These are phyloP conservation scores for Aureobasidium sp. DNA, from an alignment of 2,329 filamentous ascomycete genomes.

Conservation along the genomic window DNA sequence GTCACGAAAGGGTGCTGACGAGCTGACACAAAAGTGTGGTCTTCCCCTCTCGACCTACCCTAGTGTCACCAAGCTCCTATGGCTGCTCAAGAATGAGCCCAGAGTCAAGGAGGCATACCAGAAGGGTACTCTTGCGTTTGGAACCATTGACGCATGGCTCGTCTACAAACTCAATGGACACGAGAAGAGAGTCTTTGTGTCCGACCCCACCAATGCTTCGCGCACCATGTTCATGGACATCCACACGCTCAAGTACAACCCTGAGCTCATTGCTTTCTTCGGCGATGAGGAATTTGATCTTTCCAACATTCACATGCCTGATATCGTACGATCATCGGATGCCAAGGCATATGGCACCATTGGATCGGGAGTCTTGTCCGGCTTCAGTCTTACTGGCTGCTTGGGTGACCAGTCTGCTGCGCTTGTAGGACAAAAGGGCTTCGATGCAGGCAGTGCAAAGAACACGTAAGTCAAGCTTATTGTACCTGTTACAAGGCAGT, in stretches of 20 bases:
- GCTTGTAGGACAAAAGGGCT: constrained; percentile 64
- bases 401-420: constrained; percentile 82
- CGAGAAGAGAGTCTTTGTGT: constrained; percentile 64
- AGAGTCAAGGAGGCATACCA: constrained; percentile 69
- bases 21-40: constrained; percentile 64
- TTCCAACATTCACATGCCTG: constrained; percentile 67
- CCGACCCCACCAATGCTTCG: constrained; percentile 81
- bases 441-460: constrained; percentile 74
- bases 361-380: constrained; percentile 57
- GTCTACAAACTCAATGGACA: constrained; percentile 78
- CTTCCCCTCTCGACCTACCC: constrained; percentile 84
- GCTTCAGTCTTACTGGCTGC: constrained; percentile 71
- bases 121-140: constrained; percentile 68
- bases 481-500: not conserved
- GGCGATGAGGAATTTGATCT: constrained; percentile 52
- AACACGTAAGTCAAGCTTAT: constrained; percentile 62
- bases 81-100: constrained; percentile 68
- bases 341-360: constrained; percentile 64
- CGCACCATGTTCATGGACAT: constrained; percentile 95
- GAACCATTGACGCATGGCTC: constrained; percentile 84
- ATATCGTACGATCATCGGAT: constrained; percentile 76
- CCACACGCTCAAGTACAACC: constrained; percentile 70
- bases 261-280: constrained; percentile 71
- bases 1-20: constrained; percentile 57
- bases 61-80: constrained; percentile 76